Base-by-base conservation (phyloP, 2,329 filamentous ascomycete species). In the Polychaeton citri region DNA sequence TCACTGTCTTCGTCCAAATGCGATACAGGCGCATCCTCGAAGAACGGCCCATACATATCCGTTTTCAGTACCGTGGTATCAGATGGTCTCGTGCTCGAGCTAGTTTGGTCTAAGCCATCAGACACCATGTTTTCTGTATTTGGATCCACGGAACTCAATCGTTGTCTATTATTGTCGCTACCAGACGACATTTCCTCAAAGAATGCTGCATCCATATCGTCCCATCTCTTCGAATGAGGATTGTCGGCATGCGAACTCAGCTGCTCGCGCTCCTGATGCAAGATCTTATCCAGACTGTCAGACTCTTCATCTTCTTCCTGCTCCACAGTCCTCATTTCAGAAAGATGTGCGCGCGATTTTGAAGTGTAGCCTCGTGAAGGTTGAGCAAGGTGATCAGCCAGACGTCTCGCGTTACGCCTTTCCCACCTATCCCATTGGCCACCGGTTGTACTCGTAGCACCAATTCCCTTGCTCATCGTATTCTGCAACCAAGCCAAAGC, bases 401-500 rank as follows among this genome's bases (percentile, higher is more conserved):
- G 46, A 33, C 41, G 42, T 32, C 37, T 44, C 18, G 39, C 38
- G 38, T 56, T 54, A 3, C 53, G 43, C 20, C 34, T 37, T 26
- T 56, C 49, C 38, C 46, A 44, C 17, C 41, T 35, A 32, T 57
- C 53, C 30, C 38, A 39, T 2, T 43, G 40, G 32, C 45, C 44
- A 6, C 37, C 42, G 19, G 34, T 37, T 16, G 33, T 33, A 6
- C 42, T 34, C 19, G 13, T 15, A 38, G 39, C 26, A 12, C 15
- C 15, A 7, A 15, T 15, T 5, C 7, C 15, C 24, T 46, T 46
- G 20, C 32, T 13, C 8, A 13, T 10, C 15, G 9, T 19, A 9
- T 19, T 19, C 6, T 38, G 38, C 36, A 65, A 46, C 38, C 60
- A 54, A 2, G 60, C 59, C 37, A 65, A 46, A 2, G 64, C 61